phyloP scores from a whole-genome alignment of 73 alveolate species.

The Paraurostyla sp. region DNA sequence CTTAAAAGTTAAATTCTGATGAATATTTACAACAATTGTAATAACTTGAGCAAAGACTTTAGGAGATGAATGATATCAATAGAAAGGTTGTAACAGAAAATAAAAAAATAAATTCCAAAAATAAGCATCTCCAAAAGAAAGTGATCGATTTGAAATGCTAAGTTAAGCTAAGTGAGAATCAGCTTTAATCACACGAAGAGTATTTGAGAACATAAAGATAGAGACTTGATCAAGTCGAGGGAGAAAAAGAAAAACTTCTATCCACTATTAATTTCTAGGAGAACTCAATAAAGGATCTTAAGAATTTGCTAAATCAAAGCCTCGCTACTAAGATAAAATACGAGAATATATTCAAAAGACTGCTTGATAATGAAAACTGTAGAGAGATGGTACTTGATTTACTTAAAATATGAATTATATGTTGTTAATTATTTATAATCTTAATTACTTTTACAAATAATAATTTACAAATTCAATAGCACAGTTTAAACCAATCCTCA shows the following conservation, averaged over 20 bases:
- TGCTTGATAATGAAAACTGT: conserved; percentile 27
- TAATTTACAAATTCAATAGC: background rate
- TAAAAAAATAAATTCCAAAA: background rate
- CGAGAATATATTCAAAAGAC: conserved; percentile 46
- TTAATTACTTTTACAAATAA: too few relatives aligned
- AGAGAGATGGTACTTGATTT: conserved; percentile 10
- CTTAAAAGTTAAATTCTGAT: background rate
- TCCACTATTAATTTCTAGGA: background rate
- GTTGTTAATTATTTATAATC: too few relatives aligned
- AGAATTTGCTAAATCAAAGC: background rate
- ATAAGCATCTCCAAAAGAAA: background rate
- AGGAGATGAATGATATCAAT: background rate
- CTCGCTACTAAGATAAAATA: background rate
- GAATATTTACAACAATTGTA: background rate
- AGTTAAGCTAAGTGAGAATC: background rate
- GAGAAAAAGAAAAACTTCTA: background rate
- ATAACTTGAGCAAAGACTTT: background rate
- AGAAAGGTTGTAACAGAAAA: background rate
- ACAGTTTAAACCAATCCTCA: background rate
- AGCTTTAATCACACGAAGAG: background rate
- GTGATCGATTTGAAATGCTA: background rate
- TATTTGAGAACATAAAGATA: background rate
- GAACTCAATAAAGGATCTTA: conserved; percentile 2
- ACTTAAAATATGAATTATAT: background rate
- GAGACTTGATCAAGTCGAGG: background rate